phyloP scores from a whole-genome alignment of 768 basidiomycete genomes.

The Leccinum broughii region DNA sequence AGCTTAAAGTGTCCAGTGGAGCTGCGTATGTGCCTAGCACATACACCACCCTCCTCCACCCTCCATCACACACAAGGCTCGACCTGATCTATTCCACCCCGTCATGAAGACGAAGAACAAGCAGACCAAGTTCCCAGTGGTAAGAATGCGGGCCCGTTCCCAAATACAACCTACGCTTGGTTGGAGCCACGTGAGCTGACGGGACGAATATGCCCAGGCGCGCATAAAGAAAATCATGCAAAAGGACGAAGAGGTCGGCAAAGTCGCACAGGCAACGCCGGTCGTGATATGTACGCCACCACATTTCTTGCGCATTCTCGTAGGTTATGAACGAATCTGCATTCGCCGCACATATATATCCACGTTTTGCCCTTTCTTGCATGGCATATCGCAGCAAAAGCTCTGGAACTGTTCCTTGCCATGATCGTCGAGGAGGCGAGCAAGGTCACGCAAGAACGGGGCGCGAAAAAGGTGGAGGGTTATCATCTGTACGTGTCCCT shows the following conservation, averaged over 20 bases:
- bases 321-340: slow-evolving; percentile 13
- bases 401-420: slow-evolving; percentile 87
- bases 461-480: slow-evolving; percentile 86
- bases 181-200: slow-evolving; percentile 9
- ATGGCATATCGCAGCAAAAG: slow-evolving; percentile 69
- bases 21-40: slow-evolving; percentile 13
- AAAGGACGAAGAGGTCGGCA: slow-evolving; percentile 98
- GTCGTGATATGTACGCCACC: slow-evolving; percentile 86
- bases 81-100: neutral
- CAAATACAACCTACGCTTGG: neutral
- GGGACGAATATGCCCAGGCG: slow-evolving; percentile 52
- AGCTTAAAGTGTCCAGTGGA: neutral
- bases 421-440: slow-evolving; percentile 80
- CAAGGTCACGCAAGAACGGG: slow-evolving; percentile 75
- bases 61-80: neutral
- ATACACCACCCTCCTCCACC: slow-evolving; percentile 1
- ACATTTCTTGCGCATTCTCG: slow-evolving; percentile 12
- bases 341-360: neutral
- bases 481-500: slow-evolving; percentile 82
- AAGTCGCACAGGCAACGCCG: slow-evolving; percentile 95
- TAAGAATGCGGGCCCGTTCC: slow-evolving; percentile 39
- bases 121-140: slow-evolving; percentile 88
- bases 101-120: slow-evolving; percentile 89
- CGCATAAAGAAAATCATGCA: slow-evolving; percentile 99
- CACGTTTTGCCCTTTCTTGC: neutral